Base-by-base conservation (phyloP, 495 filamentous ascomycete species). In the Penicillium dipodomyicola region DNA sequence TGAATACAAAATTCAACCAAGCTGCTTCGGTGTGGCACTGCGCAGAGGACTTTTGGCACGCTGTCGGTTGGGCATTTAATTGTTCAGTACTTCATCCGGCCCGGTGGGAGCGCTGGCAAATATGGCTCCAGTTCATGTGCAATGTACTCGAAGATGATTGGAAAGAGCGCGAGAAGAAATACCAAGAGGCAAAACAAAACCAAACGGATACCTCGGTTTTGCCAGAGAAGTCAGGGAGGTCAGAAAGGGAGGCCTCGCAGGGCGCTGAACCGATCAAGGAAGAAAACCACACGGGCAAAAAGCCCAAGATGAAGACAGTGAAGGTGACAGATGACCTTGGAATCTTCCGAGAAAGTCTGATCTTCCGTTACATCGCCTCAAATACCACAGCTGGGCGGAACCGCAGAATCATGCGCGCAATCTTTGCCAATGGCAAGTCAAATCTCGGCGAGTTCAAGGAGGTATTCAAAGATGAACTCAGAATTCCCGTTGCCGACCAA, bases 11-110 rank as follows among this genome's bases (percentile, higher is more conserved):
- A 0, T 70, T 92, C 27, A 86, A 83, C 1, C 80, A 82, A 22
- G 72, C 78, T n/a, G 82, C 83, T 10, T 83, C 88, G 3, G 47
- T 97, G 6, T 96, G 89, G 83, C 69, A 73, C 15, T 78, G 82
- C 19, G 90, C 86, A 0, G 84, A 87, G 25, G 90, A 96, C 64
- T 93, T 97, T 59, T 98, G 95, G 90, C 82, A 87, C 40, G 81
- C 88, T 0, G 84, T 93, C 1, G 94, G 94, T 4, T 97, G 94
- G 94, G 86, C 89, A 0, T 96, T 97, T 69, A 92, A 91, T 61
- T 98, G 94, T 72, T 91, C 90, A 15, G 80, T 90, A 3, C 69
- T 79, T 41, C 78, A 92, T 52, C 80, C 80, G 39, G 76, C 74
- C 33, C 72, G 91, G 22, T 98, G 94, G 94, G 82, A 80, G 53